These are phyloP conservation scores for Poterioochromonas sp. DNA, from an alignment of 352 stramenopile genomes.

Conservation along the genomic window DNA sequence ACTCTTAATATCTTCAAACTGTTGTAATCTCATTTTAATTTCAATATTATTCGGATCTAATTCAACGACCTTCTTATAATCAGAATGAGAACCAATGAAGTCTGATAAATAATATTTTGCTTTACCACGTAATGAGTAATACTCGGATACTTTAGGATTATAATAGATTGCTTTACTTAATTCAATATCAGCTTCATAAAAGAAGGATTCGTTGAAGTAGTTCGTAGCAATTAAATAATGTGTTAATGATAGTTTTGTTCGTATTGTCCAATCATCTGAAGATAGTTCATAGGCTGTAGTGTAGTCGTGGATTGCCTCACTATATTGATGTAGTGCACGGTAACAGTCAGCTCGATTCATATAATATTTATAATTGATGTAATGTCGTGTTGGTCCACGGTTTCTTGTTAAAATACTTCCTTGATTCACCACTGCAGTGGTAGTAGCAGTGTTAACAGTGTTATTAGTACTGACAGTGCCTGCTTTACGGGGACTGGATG, in stretches of 20 bases:
- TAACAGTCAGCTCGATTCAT: slow-evolving; percentile 22
- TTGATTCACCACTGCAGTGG: background rate
- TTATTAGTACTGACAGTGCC: background rate
- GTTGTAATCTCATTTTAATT: background rate
- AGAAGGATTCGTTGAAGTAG: slow-evolving; percentile 5
- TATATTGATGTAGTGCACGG: background rate
- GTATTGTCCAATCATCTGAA: slow-evolving; percentile 18
- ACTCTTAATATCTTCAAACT: slow-evolving; percentile 26
- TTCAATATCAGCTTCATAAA: background rate
- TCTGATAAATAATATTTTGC: slow-evolving; percentile 8
- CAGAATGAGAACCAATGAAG: background rate
- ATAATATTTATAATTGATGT: slow-evolving; percentile 16
- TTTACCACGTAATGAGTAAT: slow-evolving; percentile 14
- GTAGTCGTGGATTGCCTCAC: slow-evolving; percentile 3
- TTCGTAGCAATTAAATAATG: slow-evolving; percentile 3
- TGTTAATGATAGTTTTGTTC: background rate
- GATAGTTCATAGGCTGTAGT: background rate
- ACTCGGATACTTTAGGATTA: slow-evolving; percentile 23
- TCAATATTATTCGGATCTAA: slow-evolving; percentile 3
- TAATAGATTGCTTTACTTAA: background rate
- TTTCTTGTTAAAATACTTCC: too few relatives aligned
- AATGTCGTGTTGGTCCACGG: too few relatives aligned
- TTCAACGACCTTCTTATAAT: slow-evolving; percentile 1
- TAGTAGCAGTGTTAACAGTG: background rate
- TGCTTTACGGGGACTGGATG: too few relatives aligned